phyloP scores from a whole-genome alignment of 139 green algal species.

The Haematococcus sp. region DNA sequence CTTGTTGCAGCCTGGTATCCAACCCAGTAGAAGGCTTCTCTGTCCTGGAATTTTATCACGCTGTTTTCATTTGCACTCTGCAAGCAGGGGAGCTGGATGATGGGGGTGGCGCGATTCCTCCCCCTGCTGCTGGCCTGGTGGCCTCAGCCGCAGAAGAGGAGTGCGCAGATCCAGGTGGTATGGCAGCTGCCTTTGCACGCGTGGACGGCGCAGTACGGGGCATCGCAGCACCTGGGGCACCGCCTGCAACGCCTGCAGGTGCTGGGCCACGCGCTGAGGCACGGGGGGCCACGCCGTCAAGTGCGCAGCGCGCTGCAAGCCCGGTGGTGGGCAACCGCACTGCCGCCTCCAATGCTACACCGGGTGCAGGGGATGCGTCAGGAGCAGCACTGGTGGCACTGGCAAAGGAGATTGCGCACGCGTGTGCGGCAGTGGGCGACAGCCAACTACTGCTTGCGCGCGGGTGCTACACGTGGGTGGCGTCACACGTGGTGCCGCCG shows the following conservation, averaged over 20 bases:
- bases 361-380: background rate
- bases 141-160: constrained; percentile 42
- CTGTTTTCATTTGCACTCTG: too few species aligned
- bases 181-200: background rate
- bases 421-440: constrained; percentile 7
- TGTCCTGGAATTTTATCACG: too few species aligned
- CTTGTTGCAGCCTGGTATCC: too few species aligned
- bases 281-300: background rate
- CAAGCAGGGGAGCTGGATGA: constrained; percentile 57
- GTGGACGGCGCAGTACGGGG: background rate
- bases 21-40: too few species aligned
- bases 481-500: constrained; percentile 27
- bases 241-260: too few species aligned
- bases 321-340: background rate
- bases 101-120: constrained; percentile 49
- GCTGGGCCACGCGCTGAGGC: background rate
- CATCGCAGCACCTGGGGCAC: background rate
- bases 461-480: constrained; percentile 54
- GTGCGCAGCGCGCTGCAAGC: background rate
- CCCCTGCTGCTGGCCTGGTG: constrained; percentile 46
- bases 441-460: constrained; percentile 47
- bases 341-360: constrained; percentile 7
- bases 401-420: constrained; percentile 18
- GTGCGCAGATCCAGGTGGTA: background rate
- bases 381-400: constrained; percentile 7